Base-by-base conservation (phyloP, 108 stramenopile genomes). In the Phaeodactylum tricornutum region DNA sequence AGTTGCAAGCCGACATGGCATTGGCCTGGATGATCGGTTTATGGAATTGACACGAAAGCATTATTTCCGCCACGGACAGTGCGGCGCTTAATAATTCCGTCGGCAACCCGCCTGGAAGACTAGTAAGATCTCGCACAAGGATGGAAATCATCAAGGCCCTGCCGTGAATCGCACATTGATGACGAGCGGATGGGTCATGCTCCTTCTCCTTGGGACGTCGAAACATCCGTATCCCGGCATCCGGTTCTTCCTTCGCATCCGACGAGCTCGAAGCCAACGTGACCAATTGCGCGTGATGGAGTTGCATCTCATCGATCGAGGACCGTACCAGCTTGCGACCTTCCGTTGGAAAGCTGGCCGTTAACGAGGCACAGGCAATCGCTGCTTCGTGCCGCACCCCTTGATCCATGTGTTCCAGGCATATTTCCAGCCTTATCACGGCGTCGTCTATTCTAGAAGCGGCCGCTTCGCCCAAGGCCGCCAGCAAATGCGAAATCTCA, bases 321-420 rank as follows among this genome's bases (percentile, higher is more conserved):
- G 50, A 31, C n/a, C 45, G 33, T 1, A 74, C 52, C 24, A 84
- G 43, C 21, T 70, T 52, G 27, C 75, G 66, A 39, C 79, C 84
- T 25, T 53, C 61, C 0, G 53, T 20, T 1, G 89, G 89, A 64
- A 80, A 81, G 3, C 60, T 50, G 9, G 62, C 71, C 8, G 72
- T 53, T n/a, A 91, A 56, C 0, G 84, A 65, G 29, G 61, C 68
- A 57, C 61, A 81, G 1, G 67, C 75, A 19, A 74, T 61, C 12
- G 84, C 84, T 33, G 89, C 81, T 65, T 91, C 89, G 45, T 81
- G 62, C 21, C 89, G 71, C 11, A 91, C 89, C 3, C 84, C 84
- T 26, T 81, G 77, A 51, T 84, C 79, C n/a, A 66, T 2, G 47
- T 86, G 72, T 8, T 62, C 47, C 4, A 91, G 57, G 44, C 72